These are phyloP conservation scores for Globisporangium echinulatum DNA, from an alignment of 352 stramenopile genomes.

Conservation along the genomic window DNA sequence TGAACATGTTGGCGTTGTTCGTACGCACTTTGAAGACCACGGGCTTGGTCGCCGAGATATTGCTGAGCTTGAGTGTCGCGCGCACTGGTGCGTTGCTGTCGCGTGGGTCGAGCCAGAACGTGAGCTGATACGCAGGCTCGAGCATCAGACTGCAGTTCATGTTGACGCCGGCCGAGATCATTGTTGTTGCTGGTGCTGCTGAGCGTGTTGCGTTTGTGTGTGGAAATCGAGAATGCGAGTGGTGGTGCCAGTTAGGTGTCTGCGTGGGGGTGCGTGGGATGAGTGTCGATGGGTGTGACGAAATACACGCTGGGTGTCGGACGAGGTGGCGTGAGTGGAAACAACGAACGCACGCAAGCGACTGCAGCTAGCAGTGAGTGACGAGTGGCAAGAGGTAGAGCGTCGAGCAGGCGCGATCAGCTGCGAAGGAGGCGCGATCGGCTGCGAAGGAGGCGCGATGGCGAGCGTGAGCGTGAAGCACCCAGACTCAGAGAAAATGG, in stretches of 20 bases:
- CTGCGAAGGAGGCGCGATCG: too few relatives aligned
- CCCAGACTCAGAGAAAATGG: too few relatives aligned
- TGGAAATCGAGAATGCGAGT: neutral
- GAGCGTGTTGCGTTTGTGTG: neutral
- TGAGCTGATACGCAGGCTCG: slow-evolving; percentile 35
- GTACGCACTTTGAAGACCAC: slow-evolving; percentile 75
- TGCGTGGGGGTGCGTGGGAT: too few relatives aligned
- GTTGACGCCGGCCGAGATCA: slow-evolving; percentile 69
- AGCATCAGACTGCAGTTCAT: slow-evolving; percentile 70
- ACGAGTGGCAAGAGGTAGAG: too few relatives aligned
- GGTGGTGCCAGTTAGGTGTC: neutral
- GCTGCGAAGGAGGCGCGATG: too few relatives aligned
- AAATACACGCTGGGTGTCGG: too few relatives aligned
- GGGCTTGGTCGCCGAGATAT: slow-evolving; percentile 52
- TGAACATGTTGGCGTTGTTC: slow-evolving; percentile 70
- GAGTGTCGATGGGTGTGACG: too few relatives aligned
- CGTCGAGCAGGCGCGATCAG: too few relatives aligned
- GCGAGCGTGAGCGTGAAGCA: too few relatives aligned
- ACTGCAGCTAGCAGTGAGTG: too few relatives aligned
- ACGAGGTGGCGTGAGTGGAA: too few relatives aligned
- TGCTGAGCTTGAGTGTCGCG: slow-evolving; percentile 33
- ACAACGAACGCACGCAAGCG: too few relatives aligned
- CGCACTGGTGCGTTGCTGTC: neutral
- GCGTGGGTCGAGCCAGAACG: slow-evolving; percentile 5
- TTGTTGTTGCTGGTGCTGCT: slow-evolving; percentile 7